Evolutionary conservation across 23 red algal species (phyloP).

Genomic region (Agarophyton chilense): DNA sequence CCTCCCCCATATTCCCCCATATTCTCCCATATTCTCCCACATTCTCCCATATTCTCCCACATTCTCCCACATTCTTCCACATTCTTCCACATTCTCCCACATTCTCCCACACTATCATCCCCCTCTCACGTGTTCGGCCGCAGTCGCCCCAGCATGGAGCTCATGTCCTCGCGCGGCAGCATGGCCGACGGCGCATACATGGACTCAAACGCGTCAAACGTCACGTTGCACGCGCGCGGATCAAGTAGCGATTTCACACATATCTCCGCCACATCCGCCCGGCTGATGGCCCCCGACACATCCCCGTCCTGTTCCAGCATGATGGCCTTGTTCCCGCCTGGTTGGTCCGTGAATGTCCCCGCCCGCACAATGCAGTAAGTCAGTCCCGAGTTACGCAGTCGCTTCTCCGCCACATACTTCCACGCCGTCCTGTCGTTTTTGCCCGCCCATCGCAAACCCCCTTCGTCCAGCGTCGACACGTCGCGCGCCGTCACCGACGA

Average conservation of each 20-base stretch:
- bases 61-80: too few relatives aligned
- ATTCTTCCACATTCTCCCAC: too few relatives aligned
- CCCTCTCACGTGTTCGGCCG: constrained; percentile 83
- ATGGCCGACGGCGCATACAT: constrained; percentile 85
- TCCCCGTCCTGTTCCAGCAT: constrained; percentile 77
- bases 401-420: constrained; percentile 85
- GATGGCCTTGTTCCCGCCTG: constrained; percentile 78
- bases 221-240: constrained; percentile 91
- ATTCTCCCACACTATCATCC: too few relatives aligned
- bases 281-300: constrained; percentile 73
- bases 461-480: constrained; percentile 53
- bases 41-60: too few relatives aligned
- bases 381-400: constrained; percentile 79
- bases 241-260: constrained; percentile 82
- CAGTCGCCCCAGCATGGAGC: constrained; percentile 77
- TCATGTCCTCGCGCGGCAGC: constrained; percentile 58
- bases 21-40: too few relatives aligned
- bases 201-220: constrained; percentile 91
- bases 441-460: constrained; percentile 43
- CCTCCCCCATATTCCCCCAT: too few relatives aligned
- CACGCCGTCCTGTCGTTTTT: constrained; percentile 61
- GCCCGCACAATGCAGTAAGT: constrained; percentile 94
- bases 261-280: constrained; percentile 92
- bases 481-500: constrained; percentile 75
- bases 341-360: constrained; percentile 82